Evolutionary conservation across 164 flowering plant genomes (phyloP), one percentile per base, ranked within the genome.

Genomic region (Nymphaea thermarum): DNA sequence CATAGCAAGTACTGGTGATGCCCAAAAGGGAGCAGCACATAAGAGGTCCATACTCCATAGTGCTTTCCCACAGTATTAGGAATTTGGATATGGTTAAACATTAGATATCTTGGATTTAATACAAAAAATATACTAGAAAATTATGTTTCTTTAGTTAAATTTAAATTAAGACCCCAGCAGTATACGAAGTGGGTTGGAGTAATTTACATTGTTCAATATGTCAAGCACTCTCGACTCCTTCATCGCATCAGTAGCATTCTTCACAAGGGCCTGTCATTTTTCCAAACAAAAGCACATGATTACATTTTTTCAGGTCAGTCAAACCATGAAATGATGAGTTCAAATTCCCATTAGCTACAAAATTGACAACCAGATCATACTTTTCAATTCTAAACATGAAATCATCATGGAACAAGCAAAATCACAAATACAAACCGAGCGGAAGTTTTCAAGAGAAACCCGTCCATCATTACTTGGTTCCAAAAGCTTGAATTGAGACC

Each of bases 201-300:
- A 18, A 25, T 85, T 71, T 68, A 91, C 98, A 83, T 76, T 71
- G 71, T 76, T 79, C 63, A 91, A 68, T 71, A 87, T 79, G 65
- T 87, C 96, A 68, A 82, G 83, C 78, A 87, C 91, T 81, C 90
- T 82, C 0, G 96, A 85, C 66, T 86, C 93, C 80, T 71, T 86
- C 98, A 94, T 92, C 16, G 96, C 96, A 79, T 90, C 98, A 44
- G 98, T 91, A 70, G 82, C 82, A 77, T 87, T 81, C 73, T 75
- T 75, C 71, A 71, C 61, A 43, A 94, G 91, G 64, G 93, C 98
- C 98, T 94, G 87, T 72, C 84, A 14, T 59, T 41, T 44, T 6
- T n/a, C 62, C 55, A 16, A 45, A 10, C 12, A 51, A 8, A 10
- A 51, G 14, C 12, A 51, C 3, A 51, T 51, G 8, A 51, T 10